These are phyloP conservation scores for Microdochium nivale DNA, from an alignment of 2,329 filamentous ascomycete genomes.

Conservation along the genomic window DNA sequence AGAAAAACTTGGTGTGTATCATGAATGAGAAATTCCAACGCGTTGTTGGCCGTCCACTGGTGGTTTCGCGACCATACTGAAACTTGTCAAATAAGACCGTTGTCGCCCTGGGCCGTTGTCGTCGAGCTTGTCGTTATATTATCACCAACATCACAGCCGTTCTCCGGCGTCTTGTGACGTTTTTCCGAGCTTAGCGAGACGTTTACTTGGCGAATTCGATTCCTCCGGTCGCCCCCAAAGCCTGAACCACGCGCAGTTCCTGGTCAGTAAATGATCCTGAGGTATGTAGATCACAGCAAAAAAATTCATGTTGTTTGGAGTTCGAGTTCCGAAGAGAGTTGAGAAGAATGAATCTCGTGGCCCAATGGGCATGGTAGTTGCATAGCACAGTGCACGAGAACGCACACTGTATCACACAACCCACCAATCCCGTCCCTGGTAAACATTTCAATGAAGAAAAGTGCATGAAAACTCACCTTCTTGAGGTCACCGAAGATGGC, in stretches of 20 bases:
- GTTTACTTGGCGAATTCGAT: slow-evolving; percentile 42
- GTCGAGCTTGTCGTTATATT: background rate
- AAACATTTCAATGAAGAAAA: background rate
- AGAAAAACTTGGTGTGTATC: background rate
- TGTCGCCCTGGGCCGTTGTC: background rate
- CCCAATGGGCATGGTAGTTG: no score
- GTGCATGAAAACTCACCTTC: slow-evolving; percentile 9
- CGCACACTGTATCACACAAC: no score
- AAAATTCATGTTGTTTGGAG: background rate
- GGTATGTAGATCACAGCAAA: background rate
- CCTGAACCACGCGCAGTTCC: slow-evolving; percentile 19
- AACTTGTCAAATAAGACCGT: background rate
- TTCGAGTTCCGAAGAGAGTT: background rate
- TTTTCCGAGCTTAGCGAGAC: slow-evolving; percentile 1
- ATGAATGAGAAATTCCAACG: background rate
- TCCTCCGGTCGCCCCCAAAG: slow-evolving; percentile 50
- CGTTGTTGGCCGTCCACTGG: background rate
- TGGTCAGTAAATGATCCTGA: background rate
- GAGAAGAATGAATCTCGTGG: no score
- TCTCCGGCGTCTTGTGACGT: slow-evolving; percentile 5
- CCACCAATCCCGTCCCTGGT: background rate
- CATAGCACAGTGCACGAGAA: no score
- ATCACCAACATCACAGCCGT: slow-evolving; percentile 7
- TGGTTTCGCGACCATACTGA: background rate
- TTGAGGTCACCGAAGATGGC: slow-evolving; percentile 63